These are phyloP conservation scores for Colletotrichum orbiculare DNA, from an alignment of 2,329 filamentous ascomycete species.

Conservation along the genomic window DNA sequence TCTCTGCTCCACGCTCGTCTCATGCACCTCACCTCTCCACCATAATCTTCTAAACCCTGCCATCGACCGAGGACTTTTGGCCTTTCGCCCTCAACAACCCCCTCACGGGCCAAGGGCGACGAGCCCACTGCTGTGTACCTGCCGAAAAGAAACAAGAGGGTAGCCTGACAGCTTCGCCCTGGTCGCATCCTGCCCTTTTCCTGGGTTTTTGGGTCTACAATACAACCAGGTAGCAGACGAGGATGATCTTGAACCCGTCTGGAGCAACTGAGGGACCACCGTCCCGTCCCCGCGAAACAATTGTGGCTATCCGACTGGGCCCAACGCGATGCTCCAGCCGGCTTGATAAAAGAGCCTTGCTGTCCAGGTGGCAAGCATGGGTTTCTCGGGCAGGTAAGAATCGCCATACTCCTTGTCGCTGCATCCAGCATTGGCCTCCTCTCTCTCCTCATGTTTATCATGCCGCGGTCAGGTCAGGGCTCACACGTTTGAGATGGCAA, in stretches of 20 bases:
- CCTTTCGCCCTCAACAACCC: conserved; percentile 4
- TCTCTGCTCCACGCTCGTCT: conserved; percentile 19
- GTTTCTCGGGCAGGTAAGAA: too few relatives aligned
- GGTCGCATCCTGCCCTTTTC: conserved; percentile 15
- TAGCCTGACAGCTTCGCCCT: conserved; percentile 7
- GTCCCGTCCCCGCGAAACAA: conserved; percentile 22
- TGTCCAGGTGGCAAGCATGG: too few relatives aligned
- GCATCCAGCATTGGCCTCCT: too few relatives aligned
- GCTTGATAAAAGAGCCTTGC: too few relatives aligned
- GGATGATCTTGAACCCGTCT: conserved; percentile 16
- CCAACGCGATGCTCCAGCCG: background rate
- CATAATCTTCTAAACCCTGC: conserved; percentile 4
- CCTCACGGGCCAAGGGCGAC: conserved; percentile 1
- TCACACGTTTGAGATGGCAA: too few relatives aligned
- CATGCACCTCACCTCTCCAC: conserved; percentile 29
- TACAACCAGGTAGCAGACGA: background rate
- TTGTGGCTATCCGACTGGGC: conserved; percentile 1
- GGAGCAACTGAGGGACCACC: conserved; percentile 6
- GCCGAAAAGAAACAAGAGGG: conserved; percentile 20
- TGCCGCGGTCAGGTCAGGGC: too few relatives aligned
- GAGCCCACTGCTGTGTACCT: conserved; percentile 17
- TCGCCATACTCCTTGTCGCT: too few relatives aligned
- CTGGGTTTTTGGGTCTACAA: conserved; percentile 3
- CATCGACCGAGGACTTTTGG: conserved; percentile 13
- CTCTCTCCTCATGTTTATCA: too few relatives aligned